These are phyloP conservation scores for Dothideomycetidae sp. DNA, from an alignment of 2,329 filamentous ascomycete species.

Conservation along the genomic window DNA sequence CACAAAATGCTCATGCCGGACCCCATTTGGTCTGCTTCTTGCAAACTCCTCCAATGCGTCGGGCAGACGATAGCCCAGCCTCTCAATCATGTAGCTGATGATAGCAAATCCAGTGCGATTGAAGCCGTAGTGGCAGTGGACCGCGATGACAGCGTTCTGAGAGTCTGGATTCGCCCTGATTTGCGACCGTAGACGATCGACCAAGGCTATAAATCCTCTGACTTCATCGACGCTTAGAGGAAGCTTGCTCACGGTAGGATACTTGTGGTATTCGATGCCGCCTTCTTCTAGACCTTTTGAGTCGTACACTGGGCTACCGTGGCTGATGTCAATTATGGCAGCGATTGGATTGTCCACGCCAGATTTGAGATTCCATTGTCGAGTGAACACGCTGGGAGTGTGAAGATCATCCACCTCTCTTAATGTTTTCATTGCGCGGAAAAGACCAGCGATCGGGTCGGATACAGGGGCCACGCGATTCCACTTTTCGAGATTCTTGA, in stretches of 20 bases:
- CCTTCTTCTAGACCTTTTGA: constrained; percentile 37
- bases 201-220: constrained; percentile 42
- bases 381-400: constrained; percentile 57
- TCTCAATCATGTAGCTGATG: constrained; percentile 78
- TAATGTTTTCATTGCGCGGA: constrained; percentile 85
- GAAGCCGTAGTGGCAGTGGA: constrained; percentile 94
- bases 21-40: constrained; percentile 59
- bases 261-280: constrained; percentile 51
- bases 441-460: constrained; percentile 55
- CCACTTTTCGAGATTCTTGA: constrained; percentile 94
- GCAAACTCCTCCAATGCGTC: constrained; percentile 71
- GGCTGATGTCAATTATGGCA: constrained; percentile 71
- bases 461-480: constrained; percentile 65
- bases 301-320: constrained; percentile 82
- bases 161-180: constrained; percentile 25
- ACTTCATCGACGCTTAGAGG: constrained; percentile 55
- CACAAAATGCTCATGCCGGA: constrained; percentile 78
- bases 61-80: constrained; percentile 54
- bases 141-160: constrained; percentile 45
- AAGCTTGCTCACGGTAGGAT: constrained; percentile 82
- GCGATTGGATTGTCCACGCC: constrained; percentile 36
- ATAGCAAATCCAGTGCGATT: constrained; percentile 89
- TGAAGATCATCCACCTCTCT: constrained; percentile 77
- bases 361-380: constrained; percentile 51
- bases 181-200: constrained; percentile 32